Percentiles rank a stretch among this genome's conserved stretches.
Evolutionary conservation across 2,329 filamentous ascomycete species (phyloP).

Genomic region (Stachybotrys echinatus): DNA sequence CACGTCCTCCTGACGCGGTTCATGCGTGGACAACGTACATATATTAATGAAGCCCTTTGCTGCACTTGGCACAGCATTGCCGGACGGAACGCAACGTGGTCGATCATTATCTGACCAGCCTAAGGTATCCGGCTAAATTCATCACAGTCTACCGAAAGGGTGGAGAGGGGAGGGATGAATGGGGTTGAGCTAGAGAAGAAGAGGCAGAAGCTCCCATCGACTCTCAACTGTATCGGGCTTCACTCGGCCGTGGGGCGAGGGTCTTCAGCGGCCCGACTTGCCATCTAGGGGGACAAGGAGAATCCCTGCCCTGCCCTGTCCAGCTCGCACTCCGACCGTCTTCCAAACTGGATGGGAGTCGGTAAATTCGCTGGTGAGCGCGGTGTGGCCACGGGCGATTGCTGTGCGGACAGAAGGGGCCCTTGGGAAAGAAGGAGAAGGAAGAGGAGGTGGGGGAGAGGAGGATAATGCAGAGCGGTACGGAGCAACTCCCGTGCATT

Average conservation of each 20-base stretch:
- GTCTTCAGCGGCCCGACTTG: neutral
- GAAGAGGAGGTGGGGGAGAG: too few species aligned
- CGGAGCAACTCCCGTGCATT: too few species aligned
- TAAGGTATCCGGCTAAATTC: neutral
- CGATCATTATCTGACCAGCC: neutral
- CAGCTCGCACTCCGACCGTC: neutral
- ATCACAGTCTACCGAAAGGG: neutral
- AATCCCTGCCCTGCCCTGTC: neutral
- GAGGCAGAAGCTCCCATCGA: neutral
- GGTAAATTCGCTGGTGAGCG: too few species aligned
- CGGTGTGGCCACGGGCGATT: too few species aligned
- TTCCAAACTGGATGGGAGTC: too few species aligned
- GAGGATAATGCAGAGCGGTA: too few species aligned
- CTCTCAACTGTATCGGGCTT: neutral
- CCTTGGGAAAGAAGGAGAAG: too few species aligned
- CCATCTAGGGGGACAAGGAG: neutral
- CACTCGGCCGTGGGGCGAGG: neutral
- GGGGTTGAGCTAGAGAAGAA: neutral
- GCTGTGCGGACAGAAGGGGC: too few species aligned
- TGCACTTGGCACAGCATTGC: neutral
- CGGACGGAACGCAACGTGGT: neutral
- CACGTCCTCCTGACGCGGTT: too few species aligned
- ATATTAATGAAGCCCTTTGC: too few species aligned
- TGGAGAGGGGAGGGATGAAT: neutral
- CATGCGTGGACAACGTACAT: too few species aligned